Evolutionary conservation across 2,329 filamentous ascomycete species (phyloP).

Genomic region (Lachnellula willkommii): DNA sequence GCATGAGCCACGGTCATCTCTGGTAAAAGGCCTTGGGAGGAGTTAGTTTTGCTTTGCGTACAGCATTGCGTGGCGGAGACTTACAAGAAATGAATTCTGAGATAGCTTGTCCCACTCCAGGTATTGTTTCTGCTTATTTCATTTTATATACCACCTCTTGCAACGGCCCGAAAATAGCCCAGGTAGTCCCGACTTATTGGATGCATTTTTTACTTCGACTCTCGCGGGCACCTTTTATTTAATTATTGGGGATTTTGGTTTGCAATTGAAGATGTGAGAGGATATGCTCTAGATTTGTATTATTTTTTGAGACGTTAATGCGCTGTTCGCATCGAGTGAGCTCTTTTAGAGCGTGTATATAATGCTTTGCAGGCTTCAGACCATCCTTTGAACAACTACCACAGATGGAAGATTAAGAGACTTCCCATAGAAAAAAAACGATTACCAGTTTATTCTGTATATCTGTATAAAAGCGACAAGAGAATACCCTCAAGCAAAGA

Average conservation of each 20-base stretch:
- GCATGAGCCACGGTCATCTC: conserved; percentile 38
- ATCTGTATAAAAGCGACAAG: too few relatives aligned
- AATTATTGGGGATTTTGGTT: too few relatives aligned
- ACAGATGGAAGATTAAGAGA: too few relatives aligned
- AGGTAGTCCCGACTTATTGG: neutral
- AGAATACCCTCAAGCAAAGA: neutral
- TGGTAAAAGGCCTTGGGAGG: conserved; percentile 31
- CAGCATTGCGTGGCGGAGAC: neutral
- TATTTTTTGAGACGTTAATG: too few relatives aligned
- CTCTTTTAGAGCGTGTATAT: too few relatives aligned
- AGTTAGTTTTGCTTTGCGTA: conserved; percentile 9
- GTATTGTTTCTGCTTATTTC: neutral
- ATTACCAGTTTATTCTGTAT: too few relatives aligned
- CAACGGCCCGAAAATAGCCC: neutral
- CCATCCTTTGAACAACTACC: too few relatives aligned
- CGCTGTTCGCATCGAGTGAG: too few relatives aligned
- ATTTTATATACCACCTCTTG: conserved; percentile 7
- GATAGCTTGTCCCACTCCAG: conserved; percentile 34
- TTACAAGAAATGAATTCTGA: conserved; percentile 35
- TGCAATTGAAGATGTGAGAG: too few relatives aligned
- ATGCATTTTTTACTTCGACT: neutral
- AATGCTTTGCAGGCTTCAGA: too few relatives aligned
- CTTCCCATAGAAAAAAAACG: too few relatives aligned
- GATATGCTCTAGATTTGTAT: too few relatives aligned
- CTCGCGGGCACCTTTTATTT: neutral